These are phyloP conservation scores for Solanum clarkiae DNA, from an alignment of 257 asterid genomes.

Conservation along the genomic window DNA sequence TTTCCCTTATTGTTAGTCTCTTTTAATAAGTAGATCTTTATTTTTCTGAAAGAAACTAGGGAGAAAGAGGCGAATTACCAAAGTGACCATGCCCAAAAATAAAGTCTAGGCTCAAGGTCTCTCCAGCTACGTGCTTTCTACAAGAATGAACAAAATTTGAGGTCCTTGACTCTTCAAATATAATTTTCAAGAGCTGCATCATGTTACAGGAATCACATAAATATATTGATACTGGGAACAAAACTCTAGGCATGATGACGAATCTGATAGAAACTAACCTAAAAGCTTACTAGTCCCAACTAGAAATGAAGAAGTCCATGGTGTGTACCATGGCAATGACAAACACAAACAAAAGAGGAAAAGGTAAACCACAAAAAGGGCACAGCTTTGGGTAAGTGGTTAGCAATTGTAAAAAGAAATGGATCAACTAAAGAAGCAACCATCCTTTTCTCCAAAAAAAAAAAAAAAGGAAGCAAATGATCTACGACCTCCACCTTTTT, in stretches of 20 bases:
- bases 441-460: too few species aligned
- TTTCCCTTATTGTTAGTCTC: not conserved
- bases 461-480: too few species aligned
- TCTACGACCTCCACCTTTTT: slow-evolving; percentile 12
- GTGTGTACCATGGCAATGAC: not conserved
- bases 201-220: not conserved
- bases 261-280: not conserved
- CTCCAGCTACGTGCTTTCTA: not conserved
- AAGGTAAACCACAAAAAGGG: not conserved
- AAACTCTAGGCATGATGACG: not conserved
- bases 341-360: not conserved
- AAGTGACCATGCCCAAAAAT: not conserved
- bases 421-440: not conserved
- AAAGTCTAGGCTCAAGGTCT: not conserved
- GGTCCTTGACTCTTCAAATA: not conserved
- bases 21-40: not conserved
- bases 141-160: not conserved
- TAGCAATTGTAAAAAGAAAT: not conserved
- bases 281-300: not conserved
- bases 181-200: not conserved
- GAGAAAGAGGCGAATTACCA: not conserved
- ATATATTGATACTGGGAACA: not conserved
- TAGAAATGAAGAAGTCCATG: not conserved
- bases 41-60: not conserved
- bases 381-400: not conserved